Evolutionary conservation across 2,329 filamentous ascomycete genomes (phyloP).

Genomic region (Polytolypa hystricis): DNA sequence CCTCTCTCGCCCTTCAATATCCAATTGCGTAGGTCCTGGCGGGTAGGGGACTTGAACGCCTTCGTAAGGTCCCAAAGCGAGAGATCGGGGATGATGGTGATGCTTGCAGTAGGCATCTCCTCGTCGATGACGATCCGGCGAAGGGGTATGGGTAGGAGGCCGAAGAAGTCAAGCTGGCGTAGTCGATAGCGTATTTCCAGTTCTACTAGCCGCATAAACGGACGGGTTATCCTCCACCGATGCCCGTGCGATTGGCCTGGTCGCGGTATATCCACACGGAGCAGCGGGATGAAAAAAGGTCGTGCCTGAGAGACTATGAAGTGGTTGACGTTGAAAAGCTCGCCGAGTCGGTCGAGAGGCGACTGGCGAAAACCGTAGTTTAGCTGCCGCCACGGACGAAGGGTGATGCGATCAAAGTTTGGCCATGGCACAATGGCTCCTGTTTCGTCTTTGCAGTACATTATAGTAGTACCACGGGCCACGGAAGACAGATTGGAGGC

Average conservation of each 20-base stretch:
- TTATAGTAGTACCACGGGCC: conserved; percentile 53
- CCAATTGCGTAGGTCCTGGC: conserved; percentile 70
- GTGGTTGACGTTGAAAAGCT: conserved; percentile 88
- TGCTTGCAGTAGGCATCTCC: conserved; percentile 61
- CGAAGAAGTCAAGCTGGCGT: conserved; percentile 67
- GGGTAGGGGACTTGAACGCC: conserved; percentile 62
- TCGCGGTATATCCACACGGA: conserved; percentile 69
- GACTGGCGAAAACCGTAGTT: conserved; percentile 56
- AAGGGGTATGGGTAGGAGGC: conserved; percentile 57
- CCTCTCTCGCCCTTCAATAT: conserved; percentile 72
- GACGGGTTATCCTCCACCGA: conserved; percentile 47
- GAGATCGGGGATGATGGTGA: conserved; percentile 75
- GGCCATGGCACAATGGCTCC: conserved; percentile 67
- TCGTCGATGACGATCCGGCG: conserved; percentile 74
- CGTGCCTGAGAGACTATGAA: conserved; percentile 89
- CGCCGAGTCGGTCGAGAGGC: conserved; percentile 59
- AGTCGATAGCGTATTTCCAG: conserved; percentile 72
- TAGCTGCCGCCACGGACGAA: conserved; percentile 57
- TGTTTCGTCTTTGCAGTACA: conserved; percentile 67
- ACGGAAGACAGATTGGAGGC: conserved; percentile 40
- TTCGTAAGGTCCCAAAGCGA: conserved; percentile 61
- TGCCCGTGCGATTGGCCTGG: conserved; percentile 50
- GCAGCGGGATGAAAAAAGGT: conserved; percentile 78
- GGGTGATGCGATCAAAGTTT: conserved; percentile 47
- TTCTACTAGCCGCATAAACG: conserved; percentile 53